Evolutionary conservation across 2,329 filamentous ascomycete species (phyloP).

Genomic region (Cladosporium halotolerans): DNA sequence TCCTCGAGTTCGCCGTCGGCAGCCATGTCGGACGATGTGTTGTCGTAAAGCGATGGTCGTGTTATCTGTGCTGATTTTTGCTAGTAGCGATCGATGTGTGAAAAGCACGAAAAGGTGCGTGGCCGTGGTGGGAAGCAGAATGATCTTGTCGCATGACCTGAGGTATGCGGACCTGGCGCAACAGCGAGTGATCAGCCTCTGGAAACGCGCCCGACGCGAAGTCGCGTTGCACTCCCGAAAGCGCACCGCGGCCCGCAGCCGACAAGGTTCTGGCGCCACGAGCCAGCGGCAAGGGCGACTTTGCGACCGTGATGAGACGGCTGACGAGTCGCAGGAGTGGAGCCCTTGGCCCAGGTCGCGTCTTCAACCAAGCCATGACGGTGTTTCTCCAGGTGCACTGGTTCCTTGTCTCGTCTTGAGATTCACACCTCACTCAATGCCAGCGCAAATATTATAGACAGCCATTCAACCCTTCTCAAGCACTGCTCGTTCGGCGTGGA

Average conservation of each 20-base stretch:
- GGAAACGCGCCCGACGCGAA: too few species aligned
- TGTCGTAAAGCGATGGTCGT: background rate
- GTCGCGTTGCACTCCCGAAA: too few species aligned
- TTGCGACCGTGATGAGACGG: background rate
- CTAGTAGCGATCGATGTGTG: too few species aligned
- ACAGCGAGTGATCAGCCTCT: too few species aligned
- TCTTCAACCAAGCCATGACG: background rate
- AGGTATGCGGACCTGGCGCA: too few species aligned
- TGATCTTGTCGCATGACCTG: too few species aligned
- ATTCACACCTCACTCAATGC: background rate
- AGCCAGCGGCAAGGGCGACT: background rate
- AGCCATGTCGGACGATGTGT: background rate
- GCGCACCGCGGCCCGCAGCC: too few species aligned
- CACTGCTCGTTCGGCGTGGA: background rate
- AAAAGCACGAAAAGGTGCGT: too few species aligned
- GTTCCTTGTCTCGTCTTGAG: background rate
- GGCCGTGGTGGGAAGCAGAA: too few species aligned
- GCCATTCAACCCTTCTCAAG: background rate
- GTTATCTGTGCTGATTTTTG: too few species aligned
- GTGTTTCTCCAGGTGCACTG: background rate
- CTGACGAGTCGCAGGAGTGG: background rate
- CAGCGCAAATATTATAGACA: background rate
- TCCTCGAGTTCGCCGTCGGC: slow-evolving; percentile 21
- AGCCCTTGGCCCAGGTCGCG: background rate
- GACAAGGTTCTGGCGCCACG: too few species aligned